Conservation (phyloP, 2,329 filamentous ascomycete species). For the Helicocarpus griseus region DNA sequence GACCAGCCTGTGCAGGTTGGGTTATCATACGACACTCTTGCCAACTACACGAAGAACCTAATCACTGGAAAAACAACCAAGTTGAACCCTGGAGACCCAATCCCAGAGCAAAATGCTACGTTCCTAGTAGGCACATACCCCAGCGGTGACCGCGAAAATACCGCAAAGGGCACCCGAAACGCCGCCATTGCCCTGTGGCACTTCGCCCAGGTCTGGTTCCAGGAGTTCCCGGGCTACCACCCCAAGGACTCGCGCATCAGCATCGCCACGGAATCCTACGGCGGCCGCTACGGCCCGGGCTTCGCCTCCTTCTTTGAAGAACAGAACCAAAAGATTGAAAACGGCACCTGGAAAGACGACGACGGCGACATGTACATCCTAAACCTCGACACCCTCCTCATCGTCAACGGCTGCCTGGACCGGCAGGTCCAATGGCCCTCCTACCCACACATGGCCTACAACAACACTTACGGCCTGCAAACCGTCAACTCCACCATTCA, state of each 20-base stretch:
- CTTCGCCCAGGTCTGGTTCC: conserved; percentile 53
- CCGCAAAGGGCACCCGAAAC: conserved; percentile 43
- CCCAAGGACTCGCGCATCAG: conserved; percentile 44
- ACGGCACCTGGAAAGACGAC: conserved; percentile 18
- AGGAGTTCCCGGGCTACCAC: conserved; percentile 54
- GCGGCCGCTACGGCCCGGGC: conserved; percentile 35
- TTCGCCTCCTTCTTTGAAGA: conserved; percentile 32
- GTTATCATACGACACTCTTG: conserved; percentile 43
- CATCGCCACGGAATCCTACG: conserved; percentile 39
- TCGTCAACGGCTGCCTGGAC: conserved; percentile 43
- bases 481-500: conserved; percentile 41
- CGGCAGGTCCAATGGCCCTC: conserved; percentile 31
- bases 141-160: conserved; percentile 33
- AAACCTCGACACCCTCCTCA: conserved; percentile 42
- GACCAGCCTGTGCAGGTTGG: conserved; percentile 56
- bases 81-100: conserved; percentile 10
- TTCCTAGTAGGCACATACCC: conserved; percentile 45
- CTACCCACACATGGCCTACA: conserved; percentile 44
- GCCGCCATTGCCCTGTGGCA: conserved; percentile 49
- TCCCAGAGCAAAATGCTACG: conserved; percentile 38
- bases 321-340: conserved; percentile 33
- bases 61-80: conserved; percentile 2
- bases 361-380: conserved; percentile 24
- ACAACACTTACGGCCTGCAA: conserved; percentile 49
- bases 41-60: conserved; percentile 28